Evolutionary conservation across 2,329 filamentous ascomycete species (phyloP).

Genomic region (Fusarium tuaranense): DNA sequence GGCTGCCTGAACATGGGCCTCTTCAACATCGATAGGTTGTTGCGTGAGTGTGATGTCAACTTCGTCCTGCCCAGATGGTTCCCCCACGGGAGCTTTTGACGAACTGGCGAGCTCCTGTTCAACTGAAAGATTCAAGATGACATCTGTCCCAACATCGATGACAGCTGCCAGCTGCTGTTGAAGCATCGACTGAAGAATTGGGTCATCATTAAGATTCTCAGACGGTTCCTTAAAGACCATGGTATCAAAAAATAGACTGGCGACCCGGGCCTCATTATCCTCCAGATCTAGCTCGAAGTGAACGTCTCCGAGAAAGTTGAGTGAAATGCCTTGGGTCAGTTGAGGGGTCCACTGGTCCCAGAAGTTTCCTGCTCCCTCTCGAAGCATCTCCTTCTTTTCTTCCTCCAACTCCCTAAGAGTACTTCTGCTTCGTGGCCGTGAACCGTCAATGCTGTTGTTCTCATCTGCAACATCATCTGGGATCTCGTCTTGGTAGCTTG

Average conservation of each 20-base stretch:
- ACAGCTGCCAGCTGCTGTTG: neutral
- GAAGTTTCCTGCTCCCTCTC: neutral
- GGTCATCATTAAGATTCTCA: neutral
- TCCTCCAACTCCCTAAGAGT: neutral
- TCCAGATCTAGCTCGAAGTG: neutral
- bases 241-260: neutral
- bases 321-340: neutral
- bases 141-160: neutral
- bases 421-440: neutral
- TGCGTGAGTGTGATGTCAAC: neutral
- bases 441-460: neutral
- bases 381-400: neutral
- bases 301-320: neutral
- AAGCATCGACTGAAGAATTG: neutral
- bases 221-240: neutral
- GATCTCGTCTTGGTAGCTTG: conserved; percentile 3
- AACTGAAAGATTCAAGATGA: neutral
- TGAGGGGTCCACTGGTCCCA: neutral
- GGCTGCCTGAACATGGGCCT: fast-evolving
- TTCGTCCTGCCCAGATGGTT: neutral
- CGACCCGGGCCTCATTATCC: neutral
- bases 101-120: neutral
- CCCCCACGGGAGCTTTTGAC: neutral
- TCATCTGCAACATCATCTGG: neutral
- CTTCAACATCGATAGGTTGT: neutral